Base-by-base conservation (phyloP, 1,139 yeast genomes). In the Insectozyma bohioensis region DNA sequence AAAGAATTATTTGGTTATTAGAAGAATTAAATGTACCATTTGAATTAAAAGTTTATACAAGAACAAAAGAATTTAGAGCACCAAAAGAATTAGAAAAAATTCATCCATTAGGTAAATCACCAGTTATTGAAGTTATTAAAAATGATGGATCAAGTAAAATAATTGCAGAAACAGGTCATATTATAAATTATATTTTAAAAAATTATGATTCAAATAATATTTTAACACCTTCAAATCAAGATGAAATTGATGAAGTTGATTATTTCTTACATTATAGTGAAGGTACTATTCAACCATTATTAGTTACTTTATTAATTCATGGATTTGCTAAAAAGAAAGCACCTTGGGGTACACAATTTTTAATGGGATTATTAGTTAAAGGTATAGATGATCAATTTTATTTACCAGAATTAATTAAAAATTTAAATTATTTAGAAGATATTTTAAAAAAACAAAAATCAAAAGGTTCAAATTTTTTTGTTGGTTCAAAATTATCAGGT, bases 101-200 rank as follows among this genome's bases (percentile, higher is more conserved):
- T 9, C 71, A 66, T 33, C 71, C 71, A 2, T 52, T 67, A 28
- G 72, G 72, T 3, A 66, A 63, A 36, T 58, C 69, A 1, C 74
- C 74, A 2, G 54, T 67, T 3, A 43, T 67, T 36, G 72, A 67
- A 36, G 50, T 67, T 12, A 31, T 57, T 11, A 48, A 32, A 12
- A 22, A 35, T 9, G 19, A 30, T 13, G 40, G 40, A 2, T 26
- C 33, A 19, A 34, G 18, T 34, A 45, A 23, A 26, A 36, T 19
- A 35, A 34, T 67, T 28, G 68, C 69, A 14, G 73, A 67, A 42
- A 58, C 68, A 8, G 73, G 72, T 6, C 56, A 57, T 35, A 65
- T 67, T 26, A 41, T 59, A 23, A 53, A 47, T 24, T 64, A 63
- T 37, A 45, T 67, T 31, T 37, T 65, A 22, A 41, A 46, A 9